phyloP scores from a whole-genome alignment of 192 early-diverging fungal species.

The Dissophora globulifera region DNA sequence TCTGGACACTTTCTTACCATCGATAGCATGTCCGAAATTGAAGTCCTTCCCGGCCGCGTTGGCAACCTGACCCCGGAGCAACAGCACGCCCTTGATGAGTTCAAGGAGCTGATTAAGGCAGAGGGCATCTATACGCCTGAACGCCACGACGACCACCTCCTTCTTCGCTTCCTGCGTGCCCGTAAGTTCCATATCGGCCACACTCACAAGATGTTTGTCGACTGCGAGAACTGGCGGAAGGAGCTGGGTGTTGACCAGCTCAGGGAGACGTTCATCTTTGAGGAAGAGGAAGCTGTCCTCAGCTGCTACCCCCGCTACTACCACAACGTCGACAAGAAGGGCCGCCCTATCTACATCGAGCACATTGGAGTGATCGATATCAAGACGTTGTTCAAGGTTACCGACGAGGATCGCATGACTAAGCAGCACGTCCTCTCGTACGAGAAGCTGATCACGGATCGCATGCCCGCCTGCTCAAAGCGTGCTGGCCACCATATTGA shows the following conservation, averaged over 20 bases:
- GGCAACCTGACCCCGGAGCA: slow-evolving; percentile 72
- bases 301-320: slow-evolving; percentile 80
- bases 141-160: slow-evolving; percentile 71
- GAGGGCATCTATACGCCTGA: slow-evolving; percentile 65
- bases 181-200: slow-evolving; percentile 73
- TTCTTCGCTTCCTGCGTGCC: slow-evolving; percentile 81
- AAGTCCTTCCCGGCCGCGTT: slow-evolving; percentile 62
- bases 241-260: slow-evolving; percentile 69
- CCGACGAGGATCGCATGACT: slow-evolving; percentile 75
- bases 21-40: slow-evolving; percentile 20
- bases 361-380: slow-evolving; percentile 73
- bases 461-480: slow-evolving; percentile 74
- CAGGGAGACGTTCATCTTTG: slow-evolving; percentile 68
- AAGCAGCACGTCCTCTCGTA: slow-evolving; percentile 81
- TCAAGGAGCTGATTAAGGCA: slow-evolving; percentile 67
- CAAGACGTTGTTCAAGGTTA: slow-evolving; percentile 68
- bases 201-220: slow-evolving; percentile 78
- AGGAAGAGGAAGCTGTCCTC: slow-evolving; percentile 70
- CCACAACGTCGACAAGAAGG: slow-evolving; percentile 80
- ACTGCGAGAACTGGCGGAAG: slow-evolving; percentile 74
- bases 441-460: slow-evolving; percentile 71
- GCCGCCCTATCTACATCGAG: slow-evolving; percentile 81
- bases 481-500: slow-evolving; percentile 66
- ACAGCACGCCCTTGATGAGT: slow-evolving; percentile 59
- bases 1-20: too few relatives aligned